Base-by-base conservation (phyloP, 352 stramenopile species). In the Pelagophyceae sp. region DNA sequence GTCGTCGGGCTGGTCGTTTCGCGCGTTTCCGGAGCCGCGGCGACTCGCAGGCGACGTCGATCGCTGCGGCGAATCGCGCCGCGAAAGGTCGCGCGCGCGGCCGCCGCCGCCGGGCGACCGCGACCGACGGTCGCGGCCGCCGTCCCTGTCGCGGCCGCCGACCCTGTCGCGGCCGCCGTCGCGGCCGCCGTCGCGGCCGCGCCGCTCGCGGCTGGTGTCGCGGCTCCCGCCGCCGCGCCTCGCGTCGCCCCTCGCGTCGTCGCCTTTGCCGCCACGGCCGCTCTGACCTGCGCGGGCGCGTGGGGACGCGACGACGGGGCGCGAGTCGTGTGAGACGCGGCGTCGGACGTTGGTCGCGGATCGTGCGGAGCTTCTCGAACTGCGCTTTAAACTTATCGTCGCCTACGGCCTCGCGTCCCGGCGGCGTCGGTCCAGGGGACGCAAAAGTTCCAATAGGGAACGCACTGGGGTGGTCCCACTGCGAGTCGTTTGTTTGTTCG, bases 381-480 rank as follows among this genome's bases (percentile, higher is more conserved):
- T 71, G 17, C n/a, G 11, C n/a, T 3, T 29, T 17, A 25, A 40
- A 71, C 11, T 1, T 33, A 3, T 71, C 61, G 61, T 71, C 61
- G 3, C n/a, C n/a, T n/a, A n/a, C n/a, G n/a, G n/a, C n/a, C n/a
- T n/a, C n/a, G n/a, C n/a, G n/a, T n/a, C n/a, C n/a, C n/a, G n/a
- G n/a, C n/a, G n/a, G n/a, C n/a, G n/a, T n/a, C n/a, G n/a, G n/a
- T n/a, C n/a, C n/a, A n/a, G n/a, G n/a, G n/a, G n/a, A n/a, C n/a
- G n/a, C n/a, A n/a, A n/a, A n/a, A n/a, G n/a, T n/a, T n/a, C n/a
- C n/a, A n/a, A n/a, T n/a, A n/a, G n/a, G n/a, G n/a, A n/a, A n/a
- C n/a, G n/a, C n/a, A n/a, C n/a, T 40, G 6, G 67, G 67, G 67
- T 74, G 67, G 35, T 50, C 38, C 67, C 67, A 74, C 38, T 74